Base-by-base conservation (phyloP, 1,139 yeast genomes). In the Cylindricascospora bacillispora region DNA sequence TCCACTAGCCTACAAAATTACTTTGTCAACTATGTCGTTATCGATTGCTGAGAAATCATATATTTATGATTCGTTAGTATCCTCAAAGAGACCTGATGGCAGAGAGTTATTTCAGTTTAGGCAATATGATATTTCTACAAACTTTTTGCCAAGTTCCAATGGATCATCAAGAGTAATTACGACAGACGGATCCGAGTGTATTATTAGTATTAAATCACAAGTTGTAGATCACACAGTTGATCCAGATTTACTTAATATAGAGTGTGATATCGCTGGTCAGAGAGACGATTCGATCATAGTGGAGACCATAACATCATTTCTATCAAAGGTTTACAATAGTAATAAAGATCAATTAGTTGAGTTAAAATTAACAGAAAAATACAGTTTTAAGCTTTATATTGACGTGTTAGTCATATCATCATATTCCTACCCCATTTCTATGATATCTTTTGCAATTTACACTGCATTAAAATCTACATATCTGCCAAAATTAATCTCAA, bases 101-200 rank as follows among this genome's bases (percentile, higher is more conserved):
- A 66, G 98, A 42, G 58, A 64, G 4, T 63, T 62, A 10, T 62
- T 67, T 36, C 95, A 85, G 53, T 80, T 78, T 51, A 67, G 95
- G 39, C 95, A 95, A 0, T 56, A 86, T 27, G 93, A 83, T 45
- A 82, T 93, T 5, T 73, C 73, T 17, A 74, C 85, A 4, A 75
- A 79, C 32, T 79, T 85, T 45, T 62, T 86, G 36, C 92, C 93
- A 1, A 72, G 77, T 26, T 79, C 95, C 6, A 82, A 86, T 57
- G 98, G 98, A 13, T 83, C 95, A 5, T 80, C 95, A 1, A 67
- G 94, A 57, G 72, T 86, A 22, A 66, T 86, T 44, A 67, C 83
- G 22, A 69, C 80, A 35, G 95, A 86, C 54, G 95, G 97, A 14
- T 73, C 85, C 43, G 97, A 86, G 54, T 83, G 95, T 49, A 76